Evolutionary conservation across 805 yeast species (phyloP), one percentile per base, ranked within the genome.

Genomic region (Clavispora santaluciae): DNA sequence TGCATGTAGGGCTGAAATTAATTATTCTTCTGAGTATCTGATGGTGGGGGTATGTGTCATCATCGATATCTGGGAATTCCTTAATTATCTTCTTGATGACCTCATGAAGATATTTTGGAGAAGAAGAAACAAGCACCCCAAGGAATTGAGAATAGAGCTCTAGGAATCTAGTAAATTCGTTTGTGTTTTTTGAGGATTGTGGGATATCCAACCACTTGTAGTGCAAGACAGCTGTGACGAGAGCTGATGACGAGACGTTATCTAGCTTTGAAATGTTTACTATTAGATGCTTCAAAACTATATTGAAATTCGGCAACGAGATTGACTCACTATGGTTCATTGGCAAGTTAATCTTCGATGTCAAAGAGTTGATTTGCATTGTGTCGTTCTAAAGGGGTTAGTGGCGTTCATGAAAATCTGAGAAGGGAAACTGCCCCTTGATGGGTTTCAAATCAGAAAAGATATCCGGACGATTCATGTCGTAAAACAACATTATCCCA

Each of bases 41-140:
- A 64, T 91, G 97, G 61, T 48, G 79, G 50, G 36, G 54, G 53
- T 38, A 68, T 21, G 29, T 50, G 22, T 46, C 44, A 31, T 43
- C 50, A 7, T 40, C 34, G 25, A 48, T 39, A 22, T 49, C 48
- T 34, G 53, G 63, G 52, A 91, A 85, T 53, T 81, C 88, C 15
- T 70, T 53, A 9, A 89, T 74, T n/a, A 91, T 61, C 43, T 77
- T 75, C 44, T 72, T 68, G 16, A 86, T 80, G n/a, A 91, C 86
- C 44, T 86, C 95, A 47, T 78, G 75, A 78, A 93, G 81, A 86
- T 95, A 91, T 60, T 81, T 86, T 6, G 98, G 98, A 45, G 82
- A 72, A 35, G 91, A 84, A 3, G 95, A 83, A 28, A 90, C 86
- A 39, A 91, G 71, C 21, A 90, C 86, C 34, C 79, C 73, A 35